Base-by-base conservation (phyloP, 2,329 filamentous ascomycete genomes). In the Neopestalotiopsis sp. region DNA sequence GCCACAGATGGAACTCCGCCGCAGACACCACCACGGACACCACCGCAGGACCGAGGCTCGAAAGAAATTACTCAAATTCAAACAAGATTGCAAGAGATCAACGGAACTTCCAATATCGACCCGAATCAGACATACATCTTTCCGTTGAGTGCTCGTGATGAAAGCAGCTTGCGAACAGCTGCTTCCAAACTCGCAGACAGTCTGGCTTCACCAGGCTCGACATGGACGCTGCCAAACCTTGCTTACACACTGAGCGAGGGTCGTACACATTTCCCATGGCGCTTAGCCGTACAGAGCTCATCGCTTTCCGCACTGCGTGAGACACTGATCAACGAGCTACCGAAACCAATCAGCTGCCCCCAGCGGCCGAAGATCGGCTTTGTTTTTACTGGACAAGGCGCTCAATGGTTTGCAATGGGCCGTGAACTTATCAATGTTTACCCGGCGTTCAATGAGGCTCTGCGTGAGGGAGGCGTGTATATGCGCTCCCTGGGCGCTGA, bases 361-460 rank as follows among this genome's bases (percentile, higher is more conserved):
- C 63, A 67, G 20, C 20, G 20, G 14, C 65, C 65, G 4, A 30
- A 38, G 24, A 14, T 77, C 1, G 75, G 70, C 32, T 72, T n/a
- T 67, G 71, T 76, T 7, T 76, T 76, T 60, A 76, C 73, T 1
- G 74, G 74, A 5, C 74, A 76, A 68, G 77, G 77, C 49, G 74
- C 77, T 9, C 76, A 78, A 69, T 78, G 76, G 75, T 28, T 66
- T 59, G 70, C 69, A 2, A 75, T 75, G 73, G 73, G 71, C 4
- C 58, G 68, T 1, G 71, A 73, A 49, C 69, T 72, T 1, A 65
- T 71, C 14, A 7, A 20, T 30, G 6, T 38, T 17, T 71, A 69
- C 57, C 66, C 66, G 4, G 52, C 58, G 2, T 71, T 67, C 32
- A 9, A 7, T 4, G 42, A 49, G 7, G n/a, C 65, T 14, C 28